Conservation (phyloP, 768 basidiomycete genomes). For the Pleurotus tuber-regium region DNA sequence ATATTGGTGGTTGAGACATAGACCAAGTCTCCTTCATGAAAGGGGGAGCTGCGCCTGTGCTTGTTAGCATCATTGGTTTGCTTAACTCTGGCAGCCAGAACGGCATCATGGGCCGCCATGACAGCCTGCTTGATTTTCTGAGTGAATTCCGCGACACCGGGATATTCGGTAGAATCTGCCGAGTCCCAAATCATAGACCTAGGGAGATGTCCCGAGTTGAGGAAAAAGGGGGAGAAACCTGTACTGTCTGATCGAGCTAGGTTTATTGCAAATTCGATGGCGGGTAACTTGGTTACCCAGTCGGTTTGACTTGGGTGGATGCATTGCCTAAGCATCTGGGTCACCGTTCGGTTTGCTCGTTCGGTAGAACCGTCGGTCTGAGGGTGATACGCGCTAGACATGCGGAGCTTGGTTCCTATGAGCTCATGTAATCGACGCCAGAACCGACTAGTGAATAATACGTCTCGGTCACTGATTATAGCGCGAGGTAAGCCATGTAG, state of each 20-base stretch:
- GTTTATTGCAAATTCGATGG: slow-evolving; percentile 37
- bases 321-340: slow-evolving; percentile 26
- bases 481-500: slow-evolving; percentile 31
- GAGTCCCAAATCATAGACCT: slow-evolving; percentile 18
- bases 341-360: slow-evolving; percentile 27
- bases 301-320: slow-evolving; percentile 22
- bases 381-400: slow-evolving; percentile 23
- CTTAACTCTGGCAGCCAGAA: slow-evolving; percentile 15
- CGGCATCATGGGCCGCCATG: slow-evolving; percentile 27
- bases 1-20: slow-evolving; percentile 24
- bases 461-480: slow-evolving; percentile 21
- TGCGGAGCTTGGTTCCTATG: slow-evolving; percentile 20
- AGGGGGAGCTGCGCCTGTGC: slow-evolving; percentile 6
- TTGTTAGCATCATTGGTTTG: slow-evolving; percentile 11
- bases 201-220: slow-evolving; percentile 20
- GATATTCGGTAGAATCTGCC: slow-evolving; percentile 8
- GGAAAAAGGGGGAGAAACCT: slow-evolving; percentile 34
- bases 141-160: slow-evolving; percentile 24
- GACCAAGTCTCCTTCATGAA: slow-evolving; percentile 1
- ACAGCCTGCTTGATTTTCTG: slow-evolving; percentile 17
- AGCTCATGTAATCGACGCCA: slow-evolving; percentile 16
- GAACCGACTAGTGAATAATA: slow-evolving; percentile 14
- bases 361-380: slow-evolving; percentile 28
- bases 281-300: slow-evolving; percentile 27
- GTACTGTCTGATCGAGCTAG: slow-evolving; percentile 29